Percentiles rank a stretch among this genome's conserved stretches.
Conservation (phyloP, 495 filamentous ascomycete species). For the Penicillium angulare region DNA sequence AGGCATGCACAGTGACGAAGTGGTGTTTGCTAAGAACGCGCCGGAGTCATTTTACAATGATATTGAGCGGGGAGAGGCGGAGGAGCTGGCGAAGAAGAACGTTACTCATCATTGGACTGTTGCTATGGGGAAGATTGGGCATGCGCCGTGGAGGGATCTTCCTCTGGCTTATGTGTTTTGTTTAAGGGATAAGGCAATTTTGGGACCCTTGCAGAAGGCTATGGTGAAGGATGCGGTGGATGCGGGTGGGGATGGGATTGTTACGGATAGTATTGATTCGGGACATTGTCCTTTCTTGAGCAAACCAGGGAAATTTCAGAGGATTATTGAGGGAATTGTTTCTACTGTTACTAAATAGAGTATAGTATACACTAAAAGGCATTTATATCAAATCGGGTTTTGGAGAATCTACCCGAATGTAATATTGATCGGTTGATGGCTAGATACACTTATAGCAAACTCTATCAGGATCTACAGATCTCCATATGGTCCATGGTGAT, state of each 20-base stretch:
- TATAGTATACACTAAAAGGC: no score
- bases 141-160: slow-evolving; percentile 12
- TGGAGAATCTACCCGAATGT: no score
- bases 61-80: background rate
- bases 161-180: slow-evolving; percentile 10
- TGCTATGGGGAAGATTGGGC: background rate
- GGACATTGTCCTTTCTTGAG: slow-evolving; percentile 16
- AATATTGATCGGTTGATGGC: no score
- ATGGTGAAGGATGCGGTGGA: slow-evolving; percentile 10
- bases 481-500: slow-evolving; percentile 14
- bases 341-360: background rate
- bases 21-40: slow-evolving; percentile 6
- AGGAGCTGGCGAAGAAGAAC: slow-evolving; percentile 5
- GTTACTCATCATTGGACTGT: slow-evolving; percentile 12
- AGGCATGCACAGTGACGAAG: slow-evolving; percentile 2
- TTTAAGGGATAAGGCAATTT: slow-evolving; percentile 4
- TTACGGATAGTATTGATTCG: slow-evolving; percentile 8
- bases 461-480: slow-evolving; percentile 27
- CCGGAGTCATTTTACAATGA: slow-evolving; percentile 13
- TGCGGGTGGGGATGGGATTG: background rate
- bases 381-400: no score
- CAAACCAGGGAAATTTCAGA: slow-evolving; percentile 1
- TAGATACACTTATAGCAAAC: no score
- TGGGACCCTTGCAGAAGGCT: slow-evolving; percentile 6
- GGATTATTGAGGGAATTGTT: background rate